Percentiles rank a stretch among this genome's conserved stretches.
Evolutionary conservation across 2,329 filamentous ascomycete genomes (phyloP).

Genomic region (Corniculantispora saksenae): DNA sequence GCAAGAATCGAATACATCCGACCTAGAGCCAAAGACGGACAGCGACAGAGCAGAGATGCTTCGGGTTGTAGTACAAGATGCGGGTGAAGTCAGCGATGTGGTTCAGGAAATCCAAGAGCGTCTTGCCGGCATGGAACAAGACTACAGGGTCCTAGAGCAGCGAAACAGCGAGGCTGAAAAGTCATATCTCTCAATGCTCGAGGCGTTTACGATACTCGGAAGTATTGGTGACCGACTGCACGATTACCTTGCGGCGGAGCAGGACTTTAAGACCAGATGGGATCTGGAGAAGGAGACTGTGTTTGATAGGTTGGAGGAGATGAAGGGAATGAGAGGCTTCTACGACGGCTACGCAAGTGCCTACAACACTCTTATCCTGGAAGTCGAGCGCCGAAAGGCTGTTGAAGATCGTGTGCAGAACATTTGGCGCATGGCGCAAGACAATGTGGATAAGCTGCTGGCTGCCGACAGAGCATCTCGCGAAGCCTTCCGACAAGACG

Average conservation of each 20-base stretch:
- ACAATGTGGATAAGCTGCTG: constrained; percentile 73
- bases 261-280: constrained; percentile 69
- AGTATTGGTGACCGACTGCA: constrained; percentile 67
- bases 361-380: constrained; percentile 81
- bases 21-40: constrained; percentile 69
- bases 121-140: constrained; percentile 73
- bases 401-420: constrained; percentile 73
- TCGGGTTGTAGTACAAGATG: constrained; percentile 73
- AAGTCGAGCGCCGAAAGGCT: constrained; percentile 73
- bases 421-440: constrained; percentile 76
- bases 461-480: constrained; percentile 72
- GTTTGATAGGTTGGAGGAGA: constrained; percentile 68
- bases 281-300: constrained; percentile 72
- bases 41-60: constrained; percentile 83
- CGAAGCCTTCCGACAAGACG: constrained; percentile 76
- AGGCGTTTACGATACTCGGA: constrained; percentile 67
- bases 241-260: constrained; percentile 63
- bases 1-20: constrained; percentile 51
- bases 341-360: constrained; percentile 85
- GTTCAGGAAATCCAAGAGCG: constrained; percentile 72
- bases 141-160: constrained; percentile 63
- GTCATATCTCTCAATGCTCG: constrained; percentile 58
- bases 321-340: constrained; percentile 75
- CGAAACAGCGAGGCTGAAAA: constrained; percentile 55
- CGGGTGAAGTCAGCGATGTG: constrained; percentile 65